A percentile compares a stretch with the other conserved stretches of the same genome.
Conservation (phyloP, 1,284 basidiomycete genomes). For the Pseudozyma flocculosa region DNA sequence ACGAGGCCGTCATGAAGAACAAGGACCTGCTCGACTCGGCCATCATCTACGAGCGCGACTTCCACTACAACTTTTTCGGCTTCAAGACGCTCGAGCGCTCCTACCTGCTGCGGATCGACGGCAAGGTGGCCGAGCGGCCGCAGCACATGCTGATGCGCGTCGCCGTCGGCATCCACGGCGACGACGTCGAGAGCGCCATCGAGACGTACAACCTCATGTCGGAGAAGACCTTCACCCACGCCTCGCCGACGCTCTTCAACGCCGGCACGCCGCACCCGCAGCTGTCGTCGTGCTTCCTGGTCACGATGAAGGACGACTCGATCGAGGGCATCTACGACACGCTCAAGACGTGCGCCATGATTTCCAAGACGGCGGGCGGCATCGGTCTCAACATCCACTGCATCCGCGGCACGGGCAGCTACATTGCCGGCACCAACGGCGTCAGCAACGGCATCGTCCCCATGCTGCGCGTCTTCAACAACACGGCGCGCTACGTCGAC, state of each 20-base stretch:
- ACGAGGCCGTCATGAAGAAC: slow-evolving; percentile 79
- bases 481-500: slow-evolving; percentile 98
- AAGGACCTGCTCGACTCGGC: slow-evolving; percentile 84
- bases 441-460: slow-evolving; percentile 99
- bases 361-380: slow-evolving; percentile 97
- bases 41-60: slow-evolving; percentile 97
- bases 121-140: slow-evolving; percentile 92
- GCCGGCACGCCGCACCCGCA: slow-evolving; percentile 94
- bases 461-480: slow-evolving; percentile 97
- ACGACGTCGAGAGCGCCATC: slow-evolving; percentile 82
- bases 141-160: slow-evolving; percentile 99
- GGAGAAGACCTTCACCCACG: slow-evolving; percentile 84
- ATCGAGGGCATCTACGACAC: slow-evolving; percentile 99
- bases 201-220: slow-evolving; percentile 87
- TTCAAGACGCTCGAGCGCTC: slow-evolving; percentile 99
- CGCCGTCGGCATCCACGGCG: slow-evolving; percentile 92
- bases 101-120: slow-evolving; percentile 90
- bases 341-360: slow-evolving; percentile 97
- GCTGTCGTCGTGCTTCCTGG: slow-evolving; percentile 95
- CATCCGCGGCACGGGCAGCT: slow-evolving; percentile 88
- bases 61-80: slow-evolving; percentile 84
- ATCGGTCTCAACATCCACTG: slow-evolving; percentile 96
- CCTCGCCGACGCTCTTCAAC: slow-evolving; percentile 97
- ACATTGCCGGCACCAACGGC: slow-evolving; percentile 91
- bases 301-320: slow-evolving; percentile 97